Percentiles rank a stretch among this genome's conserved stretches.
Conservation (phyloP, 176 grass and related monocot genomes). For the Zizania latifolia region DNA sequence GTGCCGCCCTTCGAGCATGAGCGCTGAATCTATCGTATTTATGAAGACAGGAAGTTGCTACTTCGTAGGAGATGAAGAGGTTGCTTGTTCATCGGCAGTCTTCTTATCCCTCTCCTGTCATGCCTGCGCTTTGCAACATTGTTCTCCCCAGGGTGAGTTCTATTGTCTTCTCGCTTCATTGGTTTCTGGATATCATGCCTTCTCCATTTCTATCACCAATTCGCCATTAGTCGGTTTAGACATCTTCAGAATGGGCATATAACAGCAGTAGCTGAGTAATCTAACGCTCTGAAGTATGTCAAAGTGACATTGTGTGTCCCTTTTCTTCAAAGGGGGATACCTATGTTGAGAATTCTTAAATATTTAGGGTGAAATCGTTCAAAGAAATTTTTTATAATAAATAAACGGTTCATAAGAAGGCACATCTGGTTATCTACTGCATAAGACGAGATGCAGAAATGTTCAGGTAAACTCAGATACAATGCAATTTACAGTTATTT, state of each 20-base stretch:
- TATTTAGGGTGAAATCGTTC: not conserved
- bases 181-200: not conserved
- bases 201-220: not conserved
- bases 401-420: not conserved
- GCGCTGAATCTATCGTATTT: not conserved
- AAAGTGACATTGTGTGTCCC: not conserved
- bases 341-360: not conserved
- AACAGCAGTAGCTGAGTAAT: not conserved
- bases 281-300: not conserved
- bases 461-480: not conserved
- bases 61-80: conserved; percentile 29
- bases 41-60: not conserved
- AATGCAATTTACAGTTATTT: not conserved
- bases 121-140: conserved; percentile 1
- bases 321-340: not conserved
- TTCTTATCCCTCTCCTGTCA: not conserved
- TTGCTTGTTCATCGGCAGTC: conserved; percentile 26
- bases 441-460: not conserved
- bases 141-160: conserved; percentile 26
- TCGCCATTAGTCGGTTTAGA: not conserved
- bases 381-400: too few relatives aligned
- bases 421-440: not conserved
- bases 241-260: not conserved
- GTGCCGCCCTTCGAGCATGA: not conserved
- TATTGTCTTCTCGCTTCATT: not conserved